These are phyloP conservation scores for Camellia oleifera DNA, from an alignment of 179 eudicot species.

Conservation along the genomic window DNA sequence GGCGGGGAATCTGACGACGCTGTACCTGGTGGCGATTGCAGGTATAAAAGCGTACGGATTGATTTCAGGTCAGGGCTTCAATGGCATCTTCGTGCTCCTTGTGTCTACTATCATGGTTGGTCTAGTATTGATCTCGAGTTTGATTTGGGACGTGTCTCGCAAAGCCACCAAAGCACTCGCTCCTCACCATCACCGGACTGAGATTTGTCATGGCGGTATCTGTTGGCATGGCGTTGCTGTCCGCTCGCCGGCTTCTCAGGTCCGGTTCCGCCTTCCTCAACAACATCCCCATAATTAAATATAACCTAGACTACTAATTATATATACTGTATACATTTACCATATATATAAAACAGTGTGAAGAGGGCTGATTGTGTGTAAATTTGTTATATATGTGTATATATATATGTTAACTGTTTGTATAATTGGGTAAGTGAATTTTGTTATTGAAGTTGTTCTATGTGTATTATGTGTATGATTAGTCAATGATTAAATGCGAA, in stretches of 20 bases:
- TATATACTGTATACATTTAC: too few species aligned
- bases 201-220: slow-evolving; percentile 58
- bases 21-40: slow-evolving; percentile 53
- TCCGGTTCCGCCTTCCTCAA: slow-evolving; percentile 57
- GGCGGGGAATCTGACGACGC: slow-evolving; percentile 46
- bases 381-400: too few species aligned
- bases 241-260: slow-evolving; percentile 57
- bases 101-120: slow-evolving; percentile 48
- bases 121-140: slow-evolving; percentile 27
- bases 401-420: too few species aligned
- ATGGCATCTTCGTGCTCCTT: slow-evolving; percentile 40
- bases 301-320: too few species aligned
- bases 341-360: too few species aligned
- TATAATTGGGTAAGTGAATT: too few species aligned
- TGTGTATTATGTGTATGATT: too few species aligned
- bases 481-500: too few species aligned
- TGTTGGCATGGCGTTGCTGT: slow-evolving; percentile 81
- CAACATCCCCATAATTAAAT: slow-evolving; percentile 17
- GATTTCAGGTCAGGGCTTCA: slow-evolving; percentile 33
- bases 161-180: slow-evolving; percentile 31
- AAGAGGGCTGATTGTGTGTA: too few species aligned
- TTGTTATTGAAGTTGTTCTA: too few species aligned
- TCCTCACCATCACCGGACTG: slow-evolving; percentile 14
- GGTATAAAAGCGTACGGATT: slow-evolving; percentile 52
- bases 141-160: slow-evolving; percentile 65